Evolutionary conservation across 2,329 filamentous ascomycete species (phyloP).

Genomic region (Aschersonia sp.): DNA sequence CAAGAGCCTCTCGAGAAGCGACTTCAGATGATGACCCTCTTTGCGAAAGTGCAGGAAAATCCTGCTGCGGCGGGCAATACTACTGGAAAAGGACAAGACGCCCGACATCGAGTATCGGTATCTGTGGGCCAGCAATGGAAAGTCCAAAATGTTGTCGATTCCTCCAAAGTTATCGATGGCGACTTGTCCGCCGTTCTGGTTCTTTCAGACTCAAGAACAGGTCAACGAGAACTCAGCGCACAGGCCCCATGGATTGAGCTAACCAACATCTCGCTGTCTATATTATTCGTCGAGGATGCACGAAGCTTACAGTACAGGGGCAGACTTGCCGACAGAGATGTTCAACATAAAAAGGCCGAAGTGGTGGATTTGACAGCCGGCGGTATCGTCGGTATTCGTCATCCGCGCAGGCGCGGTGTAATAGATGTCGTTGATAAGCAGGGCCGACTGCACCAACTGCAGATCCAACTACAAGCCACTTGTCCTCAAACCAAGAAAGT

Average conservation of each 20-base stretch:
- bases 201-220: conserved; percentile 48
- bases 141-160: conserved; percentile 55
- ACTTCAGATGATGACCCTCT: conserved; percentile 51
- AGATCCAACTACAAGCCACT: conserved; percentile 50
- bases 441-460: conserved; percentile 48
- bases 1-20: conserved; percentile 54
- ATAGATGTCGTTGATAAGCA: conserved; percentile 53
- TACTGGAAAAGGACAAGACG: conserved; percentile 8
- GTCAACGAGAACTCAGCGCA: conserved; percentile 51
- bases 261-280: conserved; percentile 49
- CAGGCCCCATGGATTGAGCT: conserved; percentile 64
- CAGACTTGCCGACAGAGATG: conserved; percentile 36
- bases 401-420: conserved; percentile 42
- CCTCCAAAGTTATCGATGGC: conserved; percentile 55
- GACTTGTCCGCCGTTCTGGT: conserved; percentile 54
- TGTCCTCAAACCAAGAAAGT: conserved; percentile 46
- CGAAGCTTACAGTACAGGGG: conserved; percentile 42
- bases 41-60: conserved; percentile 30
- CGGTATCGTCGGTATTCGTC: conserved; percentile 37
- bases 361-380: conserved; percentile 31
- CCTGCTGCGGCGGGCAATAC: conserved; percentile 11
- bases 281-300: conserved; percentile 43
- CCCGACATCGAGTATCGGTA: conserved; percentile 12
- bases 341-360: conserved; percentile 27
- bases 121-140: conserved; percentile 34